Percentiles rank a stretch among this genome's conserved stretches.
Evolutionary conservation across 169 alveolate species (phyloP).

Genomic region (Cryptosporidium sp.): DNA sequence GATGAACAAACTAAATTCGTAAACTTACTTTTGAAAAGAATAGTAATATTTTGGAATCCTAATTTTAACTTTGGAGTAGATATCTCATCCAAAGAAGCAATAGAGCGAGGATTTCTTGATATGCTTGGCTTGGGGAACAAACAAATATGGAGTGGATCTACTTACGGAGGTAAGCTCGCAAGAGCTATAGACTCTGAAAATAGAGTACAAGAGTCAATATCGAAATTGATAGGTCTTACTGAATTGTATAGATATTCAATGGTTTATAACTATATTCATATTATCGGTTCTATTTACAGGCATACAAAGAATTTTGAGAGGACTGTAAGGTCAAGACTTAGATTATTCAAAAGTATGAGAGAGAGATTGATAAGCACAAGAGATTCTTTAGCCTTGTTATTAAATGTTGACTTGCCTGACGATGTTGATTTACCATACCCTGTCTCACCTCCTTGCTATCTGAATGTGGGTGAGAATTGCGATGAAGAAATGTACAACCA

Average conservation of each 20-base stretch:
- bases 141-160: slow-evolving; percentile 22
- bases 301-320: slow-evolving; percentile 33
- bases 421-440: slow-evolving; percentile 44
- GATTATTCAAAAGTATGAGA: slow-evolving; percentile 15
- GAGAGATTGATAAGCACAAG: slow-evolving; percentile 12
- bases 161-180: slow-evolving; percentile 32
- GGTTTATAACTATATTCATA: slow-evolving; percentile 22
- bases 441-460: slow-evolving; percentile 27
- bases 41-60: slow-evolving; percentile 59
- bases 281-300: slow-evolving; percentile 43
- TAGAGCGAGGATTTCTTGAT: slow-evolving; percentile 46
- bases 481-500: background rate
- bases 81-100: slow-evolving; percentile 13
- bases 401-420: slow-evolving; percentile 18
- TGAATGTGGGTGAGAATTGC: slow-evolving; percentile 39
- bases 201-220: background rate
- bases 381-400: slow-evolving; percentile 33
- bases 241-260: slow-evolving; percentile 43
- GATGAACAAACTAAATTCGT: slow-evolving; percentile 20
- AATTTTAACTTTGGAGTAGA: slow-evolving; percentile 43
- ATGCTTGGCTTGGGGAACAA: slow-evolving; percentile 69
- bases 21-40: background rate
- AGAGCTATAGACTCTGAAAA: slow-evolving; percentile 18
- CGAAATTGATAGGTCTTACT: slow-evolving; percentile 12
- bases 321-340: slow-evolving; percentile 17